These are phyloP conservation scores for Thermochaetoides dissita DNA, from an alignment of 2,329 filamentous ascomycete genomes.

Conservation along the genomic window DNA sequence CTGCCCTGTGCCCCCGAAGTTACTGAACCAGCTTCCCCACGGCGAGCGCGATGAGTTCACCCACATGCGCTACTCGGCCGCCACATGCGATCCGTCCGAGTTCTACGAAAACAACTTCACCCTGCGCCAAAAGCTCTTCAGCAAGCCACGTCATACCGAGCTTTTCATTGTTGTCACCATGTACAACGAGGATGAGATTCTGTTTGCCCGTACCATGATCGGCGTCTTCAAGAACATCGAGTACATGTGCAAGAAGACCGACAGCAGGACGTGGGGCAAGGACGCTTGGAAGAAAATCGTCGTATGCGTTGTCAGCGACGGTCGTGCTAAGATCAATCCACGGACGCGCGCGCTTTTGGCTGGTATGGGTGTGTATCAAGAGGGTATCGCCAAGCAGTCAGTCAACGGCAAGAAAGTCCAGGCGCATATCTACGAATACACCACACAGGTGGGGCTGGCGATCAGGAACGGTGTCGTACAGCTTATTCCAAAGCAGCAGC, in stretches of 20 bases:
- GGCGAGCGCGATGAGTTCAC: constrained; percentile 85
- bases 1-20: constrained; percentile 79
- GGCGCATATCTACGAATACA: constrained; percentile 95
- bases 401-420: constrained; percentile 95
- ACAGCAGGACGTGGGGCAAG: constrained; percentile 95
- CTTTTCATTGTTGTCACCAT: constrained; percentile 94
- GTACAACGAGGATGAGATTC: constrained; percentile 97
- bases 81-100: constrained; percentile 80
- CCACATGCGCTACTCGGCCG: constrained; percentile 86
- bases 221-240: constrained; percentile 98
- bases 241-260: constrained; percentile 87
- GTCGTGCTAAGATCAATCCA: constrained; percentile 91
- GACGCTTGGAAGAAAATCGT: constrained; percentile 99
- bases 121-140: constrained; percentile 78
- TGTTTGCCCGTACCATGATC: constrained; percentile 89
- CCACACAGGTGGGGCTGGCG: constrained; percentile 70
- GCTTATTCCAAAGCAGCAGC: constrained; percentile 72
- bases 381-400: constrained; percentile 95
- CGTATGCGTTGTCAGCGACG: constrained; percentile 92
- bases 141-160: constrained; percentile 83
- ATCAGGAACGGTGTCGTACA: constrained; percentile 83
- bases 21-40: constrained; percentile 79
- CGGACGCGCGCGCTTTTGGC: constrained; percentile 80
- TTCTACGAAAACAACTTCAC: constrained; percentile 88
- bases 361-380: constrained; percentile 91